A percentile compares a stretch with the other conserved stretches of the same genome.
These are phyloP conservation scores for Melampsora americana DNA, from an alignment of 1,284 basidiomycete species.

Conservation along the genomic window DNA sequence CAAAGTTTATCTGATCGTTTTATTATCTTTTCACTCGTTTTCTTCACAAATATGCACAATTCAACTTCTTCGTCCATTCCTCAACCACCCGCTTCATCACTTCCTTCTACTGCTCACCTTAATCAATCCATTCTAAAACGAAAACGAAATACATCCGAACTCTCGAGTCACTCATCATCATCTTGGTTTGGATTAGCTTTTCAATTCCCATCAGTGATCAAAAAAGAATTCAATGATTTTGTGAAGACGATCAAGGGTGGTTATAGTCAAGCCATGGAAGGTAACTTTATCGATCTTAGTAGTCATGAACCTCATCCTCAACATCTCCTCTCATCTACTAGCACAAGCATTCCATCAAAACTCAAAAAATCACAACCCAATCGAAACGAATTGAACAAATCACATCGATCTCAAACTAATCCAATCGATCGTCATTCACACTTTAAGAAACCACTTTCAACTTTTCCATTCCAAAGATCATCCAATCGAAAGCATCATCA, in stretches of 20 bases:
- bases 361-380: neutral
- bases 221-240: constrained; percentile 43
- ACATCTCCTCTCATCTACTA: neutral
- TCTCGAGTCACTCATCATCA: neutral
- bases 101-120: neutral
- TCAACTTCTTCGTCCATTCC: neutral
- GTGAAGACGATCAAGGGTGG: constrained; percentile 35
- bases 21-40: no score
- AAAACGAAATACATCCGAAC: constrained; percentile 25
- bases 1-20: no score
- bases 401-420: neutral
- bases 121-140: constrained; percentile 25
- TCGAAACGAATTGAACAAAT: neutral
- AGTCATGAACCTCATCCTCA: neutral
- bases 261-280: neutral
- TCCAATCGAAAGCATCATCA: neutral
- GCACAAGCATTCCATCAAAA: neutral
- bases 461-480: neutral
- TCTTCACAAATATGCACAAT: no score
- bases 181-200: constrained; percentile 40
- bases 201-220: constrained; percentile 41
- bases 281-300: neutral
- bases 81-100: neutral
- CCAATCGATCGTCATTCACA: neutral
- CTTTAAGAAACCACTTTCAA: neutral